These are phyloP conservation scores for Beta corolliflora DNA, from an alignment of 179 eudicot species.

Conservation along the genomic window DNA sequence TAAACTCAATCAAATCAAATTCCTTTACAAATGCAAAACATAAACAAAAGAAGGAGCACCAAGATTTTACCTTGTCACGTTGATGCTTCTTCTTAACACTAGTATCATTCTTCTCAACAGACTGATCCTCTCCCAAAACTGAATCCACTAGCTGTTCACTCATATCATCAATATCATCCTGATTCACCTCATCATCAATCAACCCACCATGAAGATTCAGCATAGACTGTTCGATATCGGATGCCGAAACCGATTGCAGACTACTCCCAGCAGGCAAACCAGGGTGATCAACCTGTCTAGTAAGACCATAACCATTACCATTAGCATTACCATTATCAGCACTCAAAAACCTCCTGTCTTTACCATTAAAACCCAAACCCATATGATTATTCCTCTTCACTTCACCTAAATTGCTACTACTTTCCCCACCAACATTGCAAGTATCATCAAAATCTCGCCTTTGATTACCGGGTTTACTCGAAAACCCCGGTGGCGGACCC, in stretches of 20 bases:
- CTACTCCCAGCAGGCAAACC: conserved; percentile 54
- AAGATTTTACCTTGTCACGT: conserved; percentile 69
- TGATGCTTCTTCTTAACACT: conserved; percentile 43
- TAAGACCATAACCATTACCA: conserved; percentile 12
- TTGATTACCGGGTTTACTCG: conserved; percentile 34
- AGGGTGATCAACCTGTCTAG: conserved; percentile 52
- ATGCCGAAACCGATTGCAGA: conserved; percentile 43
- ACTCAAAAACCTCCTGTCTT: conserved; percentile 31
- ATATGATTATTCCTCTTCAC: conserved; percentile 30
- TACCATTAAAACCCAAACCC: conserved; percentile 25
- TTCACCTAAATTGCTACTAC: conserved; percentile 36
- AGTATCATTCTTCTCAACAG: conserved; percentile 40
- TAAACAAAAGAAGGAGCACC: not conserved
- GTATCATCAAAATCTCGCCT: conserved; percentile 36
- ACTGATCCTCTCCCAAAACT: conserved; percentile 53
- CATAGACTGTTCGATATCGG: conserved; percentile 60
- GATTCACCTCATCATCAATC: conserved; percentile 33
- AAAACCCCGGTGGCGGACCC: conserved; percentile 74
- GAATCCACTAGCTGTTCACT: conserved; percentile 54
- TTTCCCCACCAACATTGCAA: conserved; percentile 38
- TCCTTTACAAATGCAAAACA: not conserved
- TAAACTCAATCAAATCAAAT: not conserved
- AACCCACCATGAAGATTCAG: conserved; percentile 37
- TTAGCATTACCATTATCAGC: conserved; percentile 17
- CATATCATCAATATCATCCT: conserved; percentile 51